These are phyloP conservation scores for Nitzschia inconspicua DNA, from an alignment of 108 stramenopile genomes.

Conservation along the genomic window DNA sequence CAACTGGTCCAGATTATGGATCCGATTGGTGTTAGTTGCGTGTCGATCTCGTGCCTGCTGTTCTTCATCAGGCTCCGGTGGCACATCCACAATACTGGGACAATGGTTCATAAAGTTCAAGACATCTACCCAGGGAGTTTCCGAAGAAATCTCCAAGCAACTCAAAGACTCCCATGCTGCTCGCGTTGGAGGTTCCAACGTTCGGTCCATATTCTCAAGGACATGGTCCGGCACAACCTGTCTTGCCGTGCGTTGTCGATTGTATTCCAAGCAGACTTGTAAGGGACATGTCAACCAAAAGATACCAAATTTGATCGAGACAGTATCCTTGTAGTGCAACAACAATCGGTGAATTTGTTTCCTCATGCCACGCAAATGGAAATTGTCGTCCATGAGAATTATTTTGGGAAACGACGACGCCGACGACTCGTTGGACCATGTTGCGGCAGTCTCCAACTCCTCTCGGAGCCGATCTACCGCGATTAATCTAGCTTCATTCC, in stretches of 20 bases:
- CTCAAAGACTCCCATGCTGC: constrained; percentile 28
- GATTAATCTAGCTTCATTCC: constrained; percentile 51
- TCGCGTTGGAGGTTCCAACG: constrained; percentile 65
- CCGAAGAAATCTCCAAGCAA: constrained; percentile 2
- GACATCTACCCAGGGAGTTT: no score
- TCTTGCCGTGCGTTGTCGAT: constrained; percentile 33
- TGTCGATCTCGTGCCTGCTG: constrained; percentile 34
- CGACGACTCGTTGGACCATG: background rate
- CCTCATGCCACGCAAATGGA: constrained; percentile 76
- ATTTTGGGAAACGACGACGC: constrained; percentile 4
- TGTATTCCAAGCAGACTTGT: constrained; percentile 52
- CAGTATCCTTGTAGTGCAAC: constrained; percentile 4
- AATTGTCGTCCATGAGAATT: constrained; percentile 80
- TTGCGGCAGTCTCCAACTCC: constrained; percentile 25
- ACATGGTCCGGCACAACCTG: constrained; percentile 46
- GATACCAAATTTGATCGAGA: constrained; percentile 47
- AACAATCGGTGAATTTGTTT: constrained; percentile 54
- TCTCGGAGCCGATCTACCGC: constrained; percentile 46
- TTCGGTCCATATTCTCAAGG: constrained; percentile 44
- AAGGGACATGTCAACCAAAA: constrained; percentile 49
- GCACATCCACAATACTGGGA: constrained; percentile 9
- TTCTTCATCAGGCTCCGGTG: constrained; percentile 17
- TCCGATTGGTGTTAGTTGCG: constrained; percentile 33
- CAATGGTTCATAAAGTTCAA: constrained; percentile 3
- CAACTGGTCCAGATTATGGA: constrained; percentile 44